Conservation (phyloP, 768 basidiomycete species). For the Termitomyces sp. region DNA sequence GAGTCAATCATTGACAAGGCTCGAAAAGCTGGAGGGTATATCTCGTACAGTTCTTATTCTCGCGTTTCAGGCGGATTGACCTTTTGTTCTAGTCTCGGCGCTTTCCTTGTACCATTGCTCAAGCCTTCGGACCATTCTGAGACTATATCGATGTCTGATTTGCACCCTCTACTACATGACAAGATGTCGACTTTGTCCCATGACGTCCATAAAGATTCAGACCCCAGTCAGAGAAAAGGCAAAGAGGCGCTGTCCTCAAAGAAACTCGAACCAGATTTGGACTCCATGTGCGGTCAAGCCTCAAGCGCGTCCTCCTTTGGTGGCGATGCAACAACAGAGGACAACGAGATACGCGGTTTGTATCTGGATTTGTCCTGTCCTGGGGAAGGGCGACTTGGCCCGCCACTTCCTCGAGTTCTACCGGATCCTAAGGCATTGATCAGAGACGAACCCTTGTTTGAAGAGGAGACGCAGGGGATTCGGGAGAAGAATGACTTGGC, state of each 20-base stretch:
- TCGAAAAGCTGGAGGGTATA: constrained; percentile 10
- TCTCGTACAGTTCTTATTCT: neutral
- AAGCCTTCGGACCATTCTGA: constrained; percentile 4
- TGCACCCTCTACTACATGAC: constrained; percentile 2
- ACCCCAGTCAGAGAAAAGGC: neutral
- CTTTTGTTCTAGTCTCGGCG: constrained; percentile 23
- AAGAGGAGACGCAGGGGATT: constrained; percentile 25
- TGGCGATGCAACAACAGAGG: neutral
- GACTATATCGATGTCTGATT: constrained; percentile 20
- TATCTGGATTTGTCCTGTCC: constrained; percentile 1
- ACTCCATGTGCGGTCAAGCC: constrained; percentile 12
- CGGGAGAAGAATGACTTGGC: constrained; percentile 16
- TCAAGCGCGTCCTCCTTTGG: neutral
- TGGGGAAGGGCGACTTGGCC: constrained; percentile 3
- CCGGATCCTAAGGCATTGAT: constrained; percentile 32
- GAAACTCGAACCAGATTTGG: constrained; percentile 22
- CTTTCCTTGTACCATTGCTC: constrained; percentile 32
- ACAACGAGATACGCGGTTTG: constrained; percentile 4
- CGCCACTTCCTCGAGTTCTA: constrained; percentile 6
- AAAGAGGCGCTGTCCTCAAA: neutral
- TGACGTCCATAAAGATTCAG: neutral
- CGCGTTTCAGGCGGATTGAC: neutral
- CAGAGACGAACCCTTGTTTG: constrained; percentile 51
- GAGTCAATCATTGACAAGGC: constrained; percentile 8
- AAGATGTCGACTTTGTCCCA: neutral